Evolutionary conservation across 352 stramenopile species (phyloP), one percentile per base, ranked within the genome.

Genomic region (Phytophthora ohioensis): DNA sequence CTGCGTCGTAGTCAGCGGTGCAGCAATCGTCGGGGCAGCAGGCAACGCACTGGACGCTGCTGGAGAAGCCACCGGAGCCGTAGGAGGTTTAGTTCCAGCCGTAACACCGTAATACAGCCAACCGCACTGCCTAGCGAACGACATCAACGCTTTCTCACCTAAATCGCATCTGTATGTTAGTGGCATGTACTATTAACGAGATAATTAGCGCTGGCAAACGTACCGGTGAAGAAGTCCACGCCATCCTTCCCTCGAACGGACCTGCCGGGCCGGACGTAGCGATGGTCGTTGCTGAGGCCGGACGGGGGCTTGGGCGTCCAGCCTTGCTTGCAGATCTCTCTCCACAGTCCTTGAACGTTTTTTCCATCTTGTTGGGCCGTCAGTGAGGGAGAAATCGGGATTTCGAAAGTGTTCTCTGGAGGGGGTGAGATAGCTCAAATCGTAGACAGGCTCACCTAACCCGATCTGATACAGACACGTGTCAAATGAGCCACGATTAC

Each of bases 341-440:
- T 7, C 51, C 35, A 58, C 2, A 58, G 51, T 58, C 35, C 34
- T 58, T 47, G 35, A 58, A 47, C 2, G n/a, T 7, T 46, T 58
- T 58, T 46, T 45, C 17, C 48, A 43, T 55, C 10, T 15, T 39
- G 30, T 4, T 39, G 32, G 32, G 7, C 31, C 4, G 48, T 4
- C 12, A 17, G 1, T 12, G 21, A 27, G 21, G 21, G 21, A 27
- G 21, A 27, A 27, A 27, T 27, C 21, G 21, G 21, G 21, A 27
- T n/a, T n/a, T 34, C n/a, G 35, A 17, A 21, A 30, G 34, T 8
- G n/a, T n/a, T 35, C 27, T 47, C 5, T n/a, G n/a, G 8, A 54
- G 32, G 8, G 8, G 47, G 27, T 30, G 4, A 30, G 27, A 54
- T 54, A 21, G n/a, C 10, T 15, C 4, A 54, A 54, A 21, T 27